phyloP scores from a whole-genome alignment of 345 rosid genomes.

The Heritiera fomes region DNA sequence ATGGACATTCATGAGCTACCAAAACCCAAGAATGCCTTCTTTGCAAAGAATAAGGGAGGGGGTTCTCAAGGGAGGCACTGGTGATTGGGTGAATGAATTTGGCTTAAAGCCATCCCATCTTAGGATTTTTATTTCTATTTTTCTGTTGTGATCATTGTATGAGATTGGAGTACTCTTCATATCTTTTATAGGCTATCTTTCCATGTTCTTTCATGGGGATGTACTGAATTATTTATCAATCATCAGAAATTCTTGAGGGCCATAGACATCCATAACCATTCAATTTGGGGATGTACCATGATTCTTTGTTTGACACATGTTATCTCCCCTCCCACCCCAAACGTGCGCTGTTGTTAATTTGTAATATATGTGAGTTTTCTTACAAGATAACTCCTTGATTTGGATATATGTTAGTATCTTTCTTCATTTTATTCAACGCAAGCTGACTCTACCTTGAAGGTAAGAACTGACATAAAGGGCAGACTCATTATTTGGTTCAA shows the following conservation, averaged over 20 bases:
- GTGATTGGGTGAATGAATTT: slow-evolving; percentile 48
- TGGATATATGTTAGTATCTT: neutral
- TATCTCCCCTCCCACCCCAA: neutral
- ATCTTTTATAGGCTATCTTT: neutral
- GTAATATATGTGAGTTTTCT: neutral
- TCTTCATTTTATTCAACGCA: neutral
- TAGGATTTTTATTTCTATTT: neutral
- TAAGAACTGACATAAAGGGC: neutral
- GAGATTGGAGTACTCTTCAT: slow-evolving; percentile 5
- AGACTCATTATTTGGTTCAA: neutral
- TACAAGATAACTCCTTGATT: neutral
- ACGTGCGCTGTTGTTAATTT: neutral
- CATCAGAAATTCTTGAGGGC: neutral
- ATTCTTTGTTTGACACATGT: neutral
- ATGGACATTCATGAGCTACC: slow-evolving; percentile 98
- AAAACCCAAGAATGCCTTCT: slow-evolving; percentile 90
- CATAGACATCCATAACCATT: slow-evolving; percentile 16
- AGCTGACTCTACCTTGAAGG: neutral
- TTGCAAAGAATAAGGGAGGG: slow-evolving; percentile 78
- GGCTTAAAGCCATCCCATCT: neutral
- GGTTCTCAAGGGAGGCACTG: slow-evolving; percentile 93
- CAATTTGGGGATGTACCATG: neutral
- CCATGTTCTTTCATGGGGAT: slow-evolving; percentile 6
- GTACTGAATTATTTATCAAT: slow-evolving; percentile 10
- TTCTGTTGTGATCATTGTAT: neutral